Conservation (phyloP, 805 yeast genomes). For the Phaffomyces antillensis region DNA sequence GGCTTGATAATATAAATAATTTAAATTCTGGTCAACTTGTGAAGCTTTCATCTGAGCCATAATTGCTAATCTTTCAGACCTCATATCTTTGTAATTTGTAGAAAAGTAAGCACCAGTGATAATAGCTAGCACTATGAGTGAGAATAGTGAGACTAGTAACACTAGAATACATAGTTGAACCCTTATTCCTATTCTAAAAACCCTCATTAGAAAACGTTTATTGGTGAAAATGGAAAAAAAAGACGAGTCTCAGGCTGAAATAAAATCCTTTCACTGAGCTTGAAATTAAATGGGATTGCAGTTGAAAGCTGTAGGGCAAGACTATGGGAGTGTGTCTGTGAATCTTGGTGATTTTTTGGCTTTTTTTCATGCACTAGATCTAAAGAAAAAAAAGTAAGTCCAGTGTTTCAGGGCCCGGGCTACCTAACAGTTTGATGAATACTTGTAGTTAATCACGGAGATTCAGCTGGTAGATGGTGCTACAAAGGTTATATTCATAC, state of each 20-base stretch:
- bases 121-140: slow-evolving; percentile 64
- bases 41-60: slow-evolving; percentile 78
- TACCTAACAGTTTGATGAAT: too few species aligned
- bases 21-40: slow-evolving; percentile 65
- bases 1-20: slow-evolving; percentile 59
- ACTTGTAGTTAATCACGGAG: too few species aligned
- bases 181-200: slow-evolving; percentile 48
- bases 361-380: too few species aligned
- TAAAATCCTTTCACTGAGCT: not conserved
- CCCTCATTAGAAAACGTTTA: slow-evolving; percentile 3
- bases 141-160: slow-evolving; percentile 58
- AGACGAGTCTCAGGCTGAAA: not conserved
- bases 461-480: too few species aligned
- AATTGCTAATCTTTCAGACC: slow-evolving; percentile 67
- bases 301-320: too few species aligned
- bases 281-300: not conserved
- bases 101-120: slow-evolving; percentile 75
- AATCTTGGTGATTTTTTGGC: too few species aligned
- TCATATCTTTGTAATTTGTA: slow-evolving; percentile 46
- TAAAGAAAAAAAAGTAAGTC: too few species aligned
- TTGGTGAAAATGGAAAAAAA: not conserved
- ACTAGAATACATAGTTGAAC: slow-evolving; percentile 72
- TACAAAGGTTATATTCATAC: too few species aligned
- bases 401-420: too few species aligned
- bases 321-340: too few species aligned